A percentile compares a stretch with the other conserved stretches of the same genome.
Conservation (phyloP, 139 green algal species). For the Ostreobium quekettii region DNA sequence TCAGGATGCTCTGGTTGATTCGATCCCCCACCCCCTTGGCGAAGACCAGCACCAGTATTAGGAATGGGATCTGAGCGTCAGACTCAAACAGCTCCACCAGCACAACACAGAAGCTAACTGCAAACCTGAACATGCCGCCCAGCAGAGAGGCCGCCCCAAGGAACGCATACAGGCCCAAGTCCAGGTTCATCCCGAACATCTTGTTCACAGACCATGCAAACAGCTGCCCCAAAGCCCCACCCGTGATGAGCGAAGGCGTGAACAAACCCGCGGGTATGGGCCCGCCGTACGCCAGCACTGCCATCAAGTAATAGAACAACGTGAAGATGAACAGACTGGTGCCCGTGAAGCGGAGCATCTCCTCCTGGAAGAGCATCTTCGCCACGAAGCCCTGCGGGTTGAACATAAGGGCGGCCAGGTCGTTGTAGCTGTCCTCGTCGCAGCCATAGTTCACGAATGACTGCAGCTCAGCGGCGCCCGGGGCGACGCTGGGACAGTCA, state of each 20-base stretch:
- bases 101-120: constrained; percentile 15
- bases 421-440: constrained; percentile 17
- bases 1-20: constrained; percentile 18
- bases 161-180: constrained; percentile 10
- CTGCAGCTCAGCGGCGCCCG: constrained; percentile 9
- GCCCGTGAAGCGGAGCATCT: not conserved
- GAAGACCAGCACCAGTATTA: constrained; percentile 13
- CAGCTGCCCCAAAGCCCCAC: constrained; percentile 9
- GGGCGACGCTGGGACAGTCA: not conserved
- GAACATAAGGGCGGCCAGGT: constrained; percentile 22
- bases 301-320: constrained; percentile 14
- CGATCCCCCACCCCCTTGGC: constrained; percentile 17
- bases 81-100: constrained; percentile 5
- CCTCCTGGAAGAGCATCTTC: not conserved
- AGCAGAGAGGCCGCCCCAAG: constrained; percentile 12
- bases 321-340: not conserved
- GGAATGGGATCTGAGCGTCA: constrained; percentile 14
- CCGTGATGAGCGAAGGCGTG: constrained; percentile 14
- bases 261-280: constrained; percentile 18
- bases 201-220: constrained; percentile 18
- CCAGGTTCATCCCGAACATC: not conserved
- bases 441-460: constrained; percentile 15
- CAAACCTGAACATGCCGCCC: constrained; percentile 13
- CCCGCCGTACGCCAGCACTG: constrained; percentile 5
- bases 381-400: constrained; percentile 17